phyloP scores from a whole-genome alignment of 2,329 filamentous ascomycete species.

The Chaetomium strumarium region DNA sequence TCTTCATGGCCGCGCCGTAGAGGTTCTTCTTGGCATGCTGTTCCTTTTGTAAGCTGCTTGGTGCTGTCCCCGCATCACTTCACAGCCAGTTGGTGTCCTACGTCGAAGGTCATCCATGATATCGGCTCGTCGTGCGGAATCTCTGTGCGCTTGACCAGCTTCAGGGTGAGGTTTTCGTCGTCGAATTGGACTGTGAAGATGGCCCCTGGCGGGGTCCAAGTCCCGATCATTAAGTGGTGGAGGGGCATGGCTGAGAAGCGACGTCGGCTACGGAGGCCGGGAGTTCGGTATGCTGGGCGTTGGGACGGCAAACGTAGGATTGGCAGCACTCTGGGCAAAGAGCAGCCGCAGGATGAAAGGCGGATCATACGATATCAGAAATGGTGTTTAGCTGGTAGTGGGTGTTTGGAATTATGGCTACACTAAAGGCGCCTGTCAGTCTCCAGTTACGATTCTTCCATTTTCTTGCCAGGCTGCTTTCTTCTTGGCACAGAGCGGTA shows the following conservation, averaged over 20 bases:
- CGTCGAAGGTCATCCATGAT: slow-evolving; percentile 89
- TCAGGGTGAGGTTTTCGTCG: slow-evolving; percentile 68
- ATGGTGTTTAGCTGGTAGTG: neutral
- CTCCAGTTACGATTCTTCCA: too few relatives aligned
- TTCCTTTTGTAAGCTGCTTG: slow-evolving; percentile 17
- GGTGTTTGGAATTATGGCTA: too few relatives aligned
- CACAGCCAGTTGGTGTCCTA: slow-evolving; percentile 38
- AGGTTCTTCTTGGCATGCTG: slow-evolving; percentile 78
- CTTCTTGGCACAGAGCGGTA: neutral
- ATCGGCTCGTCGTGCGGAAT: slow-evolving; percentile 82
- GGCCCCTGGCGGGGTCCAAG: slow-evolving; percentile 83
- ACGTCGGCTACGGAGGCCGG: slow-evolving; percentile 21
- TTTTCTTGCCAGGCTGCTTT: neutral
- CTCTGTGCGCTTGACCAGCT: slow-evolving; percentile 71
- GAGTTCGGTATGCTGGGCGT: neutral
- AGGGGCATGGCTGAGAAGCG: slow-evolving; percentile 56
- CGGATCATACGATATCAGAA: slow-evolving; percentile 7
- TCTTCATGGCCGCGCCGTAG: slow-evolving; percentile 90
- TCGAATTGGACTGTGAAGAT: slow-evolving; percentile 89
- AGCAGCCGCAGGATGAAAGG: neutral
- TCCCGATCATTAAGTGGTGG: slow-evolving; percentile 88
- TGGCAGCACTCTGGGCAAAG: neutral
- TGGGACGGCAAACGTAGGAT: neutral
- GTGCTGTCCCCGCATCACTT: neutral
- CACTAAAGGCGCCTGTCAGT: too few relatives aligned